Percentiles rank a stretch among this genome's conserved stretches.
Conservation (phyloP, 2,329 filamentous ascomycete species). For the Fusarium temperatum region DNA sequence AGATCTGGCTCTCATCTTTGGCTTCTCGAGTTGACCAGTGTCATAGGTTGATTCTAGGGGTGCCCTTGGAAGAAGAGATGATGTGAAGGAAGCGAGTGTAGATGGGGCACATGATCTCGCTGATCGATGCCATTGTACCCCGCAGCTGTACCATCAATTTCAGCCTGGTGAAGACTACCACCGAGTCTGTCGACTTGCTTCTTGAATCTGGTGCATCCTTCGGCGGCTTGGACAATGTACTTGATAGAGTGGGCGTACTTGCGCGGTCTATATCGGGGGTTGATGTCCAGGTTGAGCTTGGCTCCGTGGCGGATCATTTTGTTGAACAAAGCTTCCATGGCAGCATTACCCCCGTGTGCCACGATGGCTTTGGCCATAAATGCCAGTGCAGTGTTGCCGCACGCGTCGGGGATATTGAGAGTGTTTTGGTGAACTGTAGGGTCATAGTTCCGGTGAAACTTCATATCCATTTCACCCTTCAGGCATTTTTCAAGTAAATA, state of each 20-base stretch:
- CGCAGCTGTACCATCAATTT: background rate
- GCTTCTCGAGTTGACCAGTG: background rate
- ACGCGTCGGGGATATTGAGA: background rate
- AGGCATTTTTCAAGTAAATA: background rate
- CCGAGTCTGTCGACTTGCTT: background rate
- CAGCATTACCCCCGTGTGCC: background rate
- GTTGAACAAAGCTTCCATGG: background rate
- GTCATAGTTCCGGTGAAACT: background rate
- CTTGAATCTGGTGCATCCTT: background rate
- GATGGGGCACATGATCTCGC: background rate
- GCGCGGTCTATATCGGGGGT: background rate
- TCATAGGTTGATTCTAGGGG: background rate
- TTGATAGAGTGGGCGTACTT: background rate
- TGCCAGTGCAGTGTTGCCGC: background rate
- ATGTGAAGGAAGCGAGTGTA: background rate
- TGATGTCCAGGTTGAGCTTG: slow-evolving; percentile 3
- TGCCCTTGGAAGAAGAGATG: background rate
- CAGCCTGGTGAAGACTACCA: background rate
- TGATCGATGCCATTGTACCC: too few relatives aligned
- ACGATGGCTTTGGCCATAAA: background rate
- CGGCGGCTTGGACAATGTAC: background rate
- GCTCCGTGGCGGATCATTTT: background rate
- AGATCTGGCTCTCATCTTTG: background rate
- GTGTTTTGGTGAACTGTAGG: background rate
- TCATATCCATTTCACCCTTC: background rate